Evolutionary conservation across 2,329 filamentous ascomycete species (phyloP).

Genomic region (Neurospora sp.): DNA sequence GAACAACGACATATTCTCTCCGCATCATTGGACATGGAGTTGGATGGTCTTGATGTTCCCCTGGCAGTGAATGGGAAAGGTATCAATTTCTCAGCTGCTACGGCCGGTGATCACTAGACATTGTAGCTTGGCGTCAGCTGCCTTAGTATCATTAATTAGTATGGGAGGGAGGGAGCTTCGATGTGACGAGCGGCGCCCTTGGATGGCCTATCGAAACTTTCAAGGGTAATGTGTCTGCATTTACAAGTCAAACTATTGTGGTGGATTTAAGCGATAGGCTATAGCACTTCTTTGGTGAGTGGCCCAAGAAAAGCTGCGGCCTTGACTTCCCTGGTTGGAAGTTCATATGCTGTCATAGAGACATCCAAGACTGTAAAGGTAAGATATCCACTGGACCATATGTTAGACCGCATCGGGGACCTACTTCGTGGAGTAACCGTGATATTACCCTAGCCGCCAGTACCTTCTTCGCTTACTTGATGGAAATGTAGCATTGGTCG

Average conservation of each 20-base stretch:
- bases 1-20: not conserved
- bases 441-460: not conserved
- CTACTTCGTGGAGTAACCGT: not conserved
- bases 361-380: not conserved
- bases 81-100: not conserved
- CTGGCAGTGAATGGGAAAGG: not conserved
- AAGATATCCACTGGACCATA: not conserved
- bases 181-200: not conserved
- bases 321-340: not conserved
- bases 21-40: not conserved
- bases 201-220: not conserved
- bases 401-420: not conserved
- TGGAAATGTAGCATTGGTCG: not conserved
- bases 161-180: not conserved
- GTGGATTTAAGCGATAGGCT: not conserved
- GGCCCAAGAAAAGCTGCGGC: not conserved
- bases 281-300: not conserved
- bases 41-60: not conserved
- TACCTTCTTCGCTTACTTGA: not conserved
- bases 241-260: not conserved
- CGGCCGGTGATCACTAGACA: not conserved
- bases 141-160: not conserved
- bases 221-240: not conserved
- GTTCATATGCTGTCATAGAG: not conserved
- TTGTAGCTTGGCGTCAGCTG: not conserved